Percentiles rank a stretch among this genome's conserved stretches.
These are phyloP conservation scores for Spatholobus suberectus DNA, from an alignment of 306 rosid species.

Conservation along the genomic window DNA sequence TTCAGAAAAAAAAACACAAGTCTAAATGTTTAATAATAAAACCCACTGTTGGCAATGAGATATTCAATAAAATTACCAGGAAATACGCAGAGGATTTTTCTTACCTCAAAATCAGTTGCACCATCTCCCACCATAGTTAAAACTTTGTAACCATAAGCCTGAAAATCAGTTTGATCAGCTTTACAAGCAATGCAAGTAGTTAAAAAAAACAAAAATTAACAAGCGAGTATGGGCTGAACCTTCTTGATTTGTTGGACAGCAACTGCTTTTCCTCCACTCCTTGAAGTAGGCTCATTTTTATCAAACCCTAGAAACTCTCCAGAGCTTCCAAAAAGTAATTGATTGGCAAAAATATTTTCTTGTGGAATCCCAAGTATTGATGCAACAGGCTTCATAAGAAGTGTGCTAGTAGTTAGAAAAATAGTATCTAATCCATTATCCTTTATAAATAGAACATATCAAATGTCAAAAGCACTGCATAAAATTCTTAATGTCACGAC, in stretches of 20 bases:
- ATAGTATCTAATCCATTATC: constrained; percentile 26
- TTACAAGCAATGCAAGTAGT: constrained; percentile 27
- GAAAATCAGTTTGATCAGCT: constrained; percentile 50
- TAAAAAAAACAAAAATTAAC: not conserved
- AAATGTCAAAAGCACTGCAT: constrained; percentile 22
- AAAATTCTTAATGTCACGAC: constrained; percentile 16
- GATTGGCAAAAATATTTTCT: constrained; percentile 85
- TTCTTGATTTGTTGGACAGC: constrained; percentile 84
- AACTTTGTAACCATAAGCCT: constrained; percentile 75
- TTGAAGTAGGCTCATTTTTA: constrained; percentile 82
- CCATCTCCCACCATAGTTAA: constrained; percentile 95
- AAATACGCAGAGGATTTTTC: constrained; percentile 22
- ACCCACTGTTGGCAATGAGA: too few species aligned
- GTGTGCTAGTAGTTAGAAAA: constrained; percentile 37
- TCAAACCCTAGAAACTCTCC: constrained; percentile 95
- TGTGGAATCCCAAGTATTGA: constrained; percentile 75
- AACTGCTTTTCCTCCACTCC: constrained; percentile 92
- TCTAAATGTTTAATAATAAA: too few species aligned
- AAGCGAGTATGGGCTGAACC: constrained; percentile 55
- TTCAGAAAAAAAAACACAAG: too few species aligned
- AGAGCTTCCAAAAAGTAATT: constrained; percentile 75
- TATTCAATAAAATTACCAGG: constrained; percentile 19
- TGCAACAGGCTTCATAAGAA: constrained; percentile 85
- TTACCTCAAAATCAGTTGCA: constrained; percentile 95
- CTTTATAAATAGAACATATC: not conserved